Conservation (phyloP, 2,329 filamentous ascomycete genomes). For the Drechslerella dactyloides region DNA sequence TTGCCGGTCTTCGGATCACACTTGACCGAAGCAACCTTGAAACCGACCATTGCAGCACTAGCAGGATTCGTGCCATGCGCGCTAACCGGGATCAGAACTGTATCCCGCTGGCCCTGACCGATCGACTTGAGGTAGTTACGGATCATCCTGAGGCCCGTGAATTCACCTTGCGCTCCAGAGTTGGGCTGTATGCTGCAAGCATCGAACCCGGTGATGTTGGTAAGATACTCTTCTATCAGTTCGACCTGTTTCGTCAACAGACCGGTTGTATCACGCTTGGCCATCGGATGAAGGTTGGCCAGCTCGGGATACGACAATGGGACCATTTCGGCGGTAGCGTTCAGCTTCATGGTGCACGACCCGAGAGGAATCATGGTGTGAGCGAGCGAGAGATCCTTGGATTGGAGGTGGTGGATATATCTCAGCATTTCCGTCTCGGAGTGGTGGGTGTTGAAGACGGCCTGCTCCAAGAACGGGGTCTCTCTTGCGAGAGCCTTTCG, state of each 20-base stretch:
- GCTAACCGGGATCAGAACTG: conserved; percentile 92
- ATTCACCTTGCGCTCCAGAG: conserved; percentile 94
- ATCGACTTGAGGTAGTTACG: conserved; percentile 79
- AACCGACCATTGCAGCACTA: conserved; percentile 92
- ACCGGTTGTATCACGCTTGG: conserved; percentile 67
- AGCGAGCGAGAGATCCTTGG: conserved; percentile 89
- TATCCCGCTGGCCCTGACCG: conserved; percentile 75
- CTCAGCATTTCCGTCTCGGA: conserved; percentile 92
- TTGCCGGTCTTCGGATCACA: conserved; percentile 88
- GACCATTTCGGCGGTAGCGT: conserved; percentile 90
- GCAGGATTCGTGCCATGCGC: conserved; percentile 96
- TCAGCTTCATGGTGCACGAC: conserved; percentile 98
- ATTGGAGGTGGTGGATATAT: conserved; percentile 91
- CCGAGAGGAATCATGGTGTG: conserved; percentile 98
- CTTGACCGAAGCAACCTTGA: conserved; percentile 91
- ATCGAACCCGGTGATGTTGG: conserved; percentile 85
- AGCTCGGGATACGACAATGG: conserved; percentile 79
- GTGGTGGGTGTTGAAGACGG: conserved; percentile 92
- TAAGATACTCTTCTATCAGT: conserved; percentile 76
- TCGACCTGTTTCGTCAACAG: conserved; percentile 75
- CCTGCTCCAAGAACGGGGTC: conserved; percentile 80
- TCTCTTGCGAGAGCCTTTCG: conserved; percentile 71
- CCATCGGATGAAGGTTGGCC: conserved; percentile 80
- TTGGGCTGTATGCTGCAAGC: conserved; percentile 91
- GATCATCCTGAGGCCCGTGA: conserved; percentile 86